Evolutionary conservation across 208 protist species (phyloP).

Genomic region (Trypanosoma brucei): DNA sequence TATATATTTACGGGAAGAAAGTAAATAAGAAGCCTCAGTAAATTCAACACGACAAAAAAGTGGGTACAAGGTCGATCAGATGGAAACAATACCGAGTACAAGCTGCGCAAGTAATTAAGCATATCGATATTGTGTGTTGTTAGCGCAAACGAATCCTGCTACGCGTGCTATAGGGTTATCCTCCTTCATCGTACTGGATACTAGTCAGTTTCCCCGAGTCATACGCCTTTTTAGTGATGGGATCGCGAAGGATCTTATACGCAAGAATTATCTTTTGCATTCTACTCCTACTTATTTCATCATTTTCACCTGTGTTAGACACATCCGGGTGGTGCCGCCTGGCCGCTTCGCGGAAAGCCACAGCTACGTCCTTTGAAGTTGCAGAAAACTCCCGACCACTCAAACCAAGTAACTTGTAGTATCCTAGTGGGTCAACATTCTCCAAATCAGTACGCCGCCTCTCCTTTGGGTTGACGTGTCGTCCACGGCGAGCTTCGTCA

Average conservation of each 20-base stretch:
- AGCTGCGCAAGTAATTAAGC: no score
- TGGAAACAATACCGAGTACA: no score
- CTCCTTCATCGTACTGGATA: slow-evolving; percentile 2
- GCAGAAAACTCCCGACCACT: slow-evolving; percentile 67
- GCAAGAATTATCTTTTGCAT: slow-evolving; percentile 84
- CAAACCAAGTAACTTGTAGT: slow-evolving; percentile 81
- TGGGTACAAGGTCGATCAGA: no score
- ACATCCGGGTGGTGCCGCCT: slow-evolving; percentile 78
- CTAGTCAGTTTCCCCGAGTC: slow-evolving; percentile 57
- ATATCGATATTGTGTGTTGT: no score
- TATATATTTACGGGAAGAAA: no score
- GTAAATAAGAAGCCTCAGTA: no score
- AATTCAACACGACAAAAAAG: no score
- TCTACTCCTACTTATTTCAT: slow-evolving; percentile 41
- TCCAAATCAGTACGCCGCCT: slow-evolving; percentile 73
- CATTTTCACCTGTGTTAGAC: slow-evolving; percentile 7
- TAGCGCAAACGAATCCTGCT: no score
- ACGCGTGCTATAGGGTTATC: no score
- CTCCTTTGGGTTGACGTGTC: slow-evolving; percentile 58
- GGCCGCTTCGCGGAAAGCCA: slow-evolving; percentile 70
- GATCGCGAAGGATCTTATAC: slow-evolving; percentile 78
- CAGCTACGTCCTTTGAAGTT: slow-evolving; percentile 77
- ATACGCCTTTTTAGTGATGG: slow-evolving; percentile 66
- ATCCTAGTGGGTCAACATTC: slow-evolving; percentile 80
- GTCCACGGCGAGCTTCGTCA: slow-evolving; percentile 45